phyloP scores from a whole-genome alignment of 352 stramenopile genomes.

The Globisporangium parvum region DNA sequence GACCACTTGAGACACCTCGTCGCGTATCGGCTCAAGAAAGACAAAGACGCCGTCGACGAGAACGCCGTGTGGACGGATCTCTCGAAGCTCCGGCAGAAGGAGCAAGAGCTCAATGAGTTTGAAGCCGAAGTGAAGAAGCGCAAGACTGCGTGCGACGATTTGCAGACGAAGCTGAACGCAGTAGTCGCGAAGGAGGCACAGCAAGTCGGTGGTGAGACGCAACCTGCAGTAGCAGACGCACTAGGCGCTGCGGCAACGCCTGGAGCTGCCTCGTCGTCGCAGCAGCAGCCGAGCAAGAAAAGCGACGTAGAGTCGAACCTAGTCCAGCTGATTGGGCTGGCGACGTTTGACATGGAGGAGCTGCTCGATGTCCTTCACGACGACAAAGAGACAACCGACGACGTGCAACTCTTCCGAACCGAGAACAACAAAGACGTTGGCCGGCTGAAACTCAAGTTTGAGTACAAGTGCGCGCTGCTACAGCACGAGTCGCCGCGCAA shows the following conservation, averaged over 20 bases:
- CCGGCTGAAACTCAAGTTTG: constrained; percentile 30
- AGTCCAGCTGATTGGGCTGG: constrained; percentile 35
- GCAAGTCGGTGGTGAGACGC: not conserved
- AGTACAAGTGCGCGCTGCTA: constrained; percentile 41
- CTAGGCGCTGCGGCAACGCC: not conserved
- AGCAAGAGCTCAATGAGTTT: constrained; percentile 32
- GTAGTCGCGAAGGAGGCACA: not conserved
- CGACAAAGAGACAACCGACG: constrained; percentile 34
- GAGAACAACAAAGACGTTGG: constrained; percentile 31
- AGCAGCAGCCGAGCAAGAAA: not conserved
- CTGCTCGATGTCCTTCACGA: constrained; percentile 37
- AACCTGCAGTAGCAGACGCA: not conserved
- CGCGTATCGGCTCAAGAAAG: constrained; percentile 17
- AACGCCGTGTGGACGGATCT: constrained; percentile 20
- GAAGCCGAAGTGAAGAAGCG: constrained; percentile 18
- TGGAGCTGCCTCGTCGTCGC: too few relatives aligned
- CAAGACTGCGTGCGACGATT: constrained; percentile 1
- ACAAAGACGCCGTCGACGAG: constrained; percentile 17
- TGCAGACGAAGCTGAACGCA: constrained; percentile 15
- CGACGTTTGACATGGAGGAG: constrained; percentile 35
- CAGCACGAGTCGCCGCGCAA: constrained; percentile 15
- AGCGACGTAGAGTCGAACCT: not conserved
- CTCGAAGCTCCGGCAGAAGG: constrained; percentile 43
- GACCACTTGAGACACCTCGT: constrained; percentile 27
- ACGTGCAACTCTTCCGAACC: constrained; percentile 31